Conservation (phyloP, 140 eudicot species). For the Oenanthe javanica region DNA sequence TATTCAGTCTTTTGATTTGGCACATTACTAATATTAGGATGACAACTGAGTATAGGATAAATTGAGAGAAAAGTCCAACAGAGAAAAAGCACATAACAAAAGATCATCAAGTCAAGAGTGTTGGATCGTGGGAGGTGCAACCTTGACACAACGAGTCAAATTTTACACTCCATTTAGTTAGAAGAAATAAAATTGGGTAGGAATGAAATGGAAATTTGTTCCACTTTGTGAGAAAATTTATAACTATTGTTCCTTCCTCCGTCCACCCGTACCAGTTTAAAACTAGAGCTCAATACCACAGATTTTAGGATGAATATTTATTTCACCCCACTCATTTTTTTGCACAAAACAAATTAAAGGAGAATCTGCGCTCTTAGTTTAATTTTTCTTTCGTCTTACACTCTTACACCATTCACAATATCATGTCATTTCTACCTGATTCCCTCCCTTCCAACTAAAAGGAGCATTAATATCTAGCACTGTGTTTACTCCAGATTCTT, state of each 20-base stretch:
- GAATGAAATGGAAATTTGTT: not conserved
- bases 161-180: not conserved
- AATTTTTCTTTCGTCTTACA: not conserved
- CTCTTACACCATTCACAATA: not conserved
- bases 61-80: not conserved
- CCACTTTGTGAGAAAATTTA: not conserved
- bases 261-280: not conserved
- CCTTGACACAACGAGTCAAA: not conserved
- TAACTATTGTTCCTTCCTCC: not conserved
- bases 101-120: not conserved
- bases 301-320: not conserved
- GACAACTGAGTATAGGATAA: not conserved
- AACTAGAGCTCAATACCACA: not conserved
- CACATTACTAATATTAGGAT: not conserved
- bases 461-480: not conserved
- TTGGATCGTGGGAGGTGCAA: not conserved
- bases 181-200: not conserved
- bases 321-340: not conserved
- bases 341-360: not conserved
- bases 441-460: not conserved
- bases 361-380: not conserved
- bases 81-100: not conserved
- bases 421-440: not conserved
- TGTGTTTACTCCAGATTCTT: not conserved
- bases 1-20: not conserved